A percentile compares a stretch with the other conserved stretches of the same genome.
Evolutionary conservation across 164 flowering plant species (phyloP).

Genomic region (Vitis amurensis): DNA sequence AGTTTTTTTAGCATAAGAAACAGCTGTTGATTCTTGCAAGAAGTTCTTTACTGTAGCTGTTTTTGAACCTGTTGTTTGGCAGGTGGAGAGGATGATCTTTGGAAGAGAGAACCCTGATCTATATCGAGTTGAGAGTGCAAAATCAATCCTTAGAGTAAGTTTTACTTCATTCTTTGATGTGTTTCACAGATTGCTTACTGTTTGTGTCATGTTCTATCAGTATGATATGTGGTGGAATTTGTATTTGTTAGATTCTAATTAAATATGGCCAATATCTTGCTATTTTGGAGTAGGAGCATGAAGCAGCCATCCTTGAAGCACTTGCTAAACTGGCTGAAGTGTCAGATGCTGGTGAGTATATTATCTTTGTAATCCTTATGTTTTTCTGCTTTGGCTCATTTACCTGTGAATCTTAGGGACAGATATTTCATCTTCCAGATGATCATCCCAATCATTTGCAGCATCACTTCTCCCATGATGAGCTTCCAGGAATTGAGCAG

Average conservation of each 20-base stretch:
- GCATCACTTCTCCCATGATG: background rate
- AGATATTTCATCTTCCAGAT: constrained; percentile 9
- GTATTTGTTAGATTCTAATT: too few species aligned
- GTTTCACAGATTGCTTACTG: background rate
- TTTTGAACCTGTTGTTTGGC: background rate
- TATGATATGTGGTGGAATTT: background rate
- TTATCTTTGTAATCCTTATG: constrained; percentile 1
- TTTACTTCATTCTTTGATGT: background rate
- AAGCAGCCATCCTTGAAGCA: constrained; percentile 27
- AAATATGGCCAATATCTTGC: too few species aligned
- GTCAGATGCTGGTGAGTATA: constrained; percentile 24
- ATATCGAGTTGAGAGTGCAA: constrained; percentile 22
- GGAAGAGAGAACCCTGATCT: constrained; percentile 8
- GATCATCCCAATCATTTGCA: constrained; percentile 6
- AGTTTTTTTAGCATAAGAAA: background rate
- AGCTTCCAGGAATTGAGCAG: background rate
- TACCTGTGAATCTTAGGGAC: background rate
- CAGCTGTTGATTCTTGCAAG: background rate
- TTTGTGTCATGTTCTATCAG: background rate
- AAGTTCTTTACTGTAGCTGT: background rate
- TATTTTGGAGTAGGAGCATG: constrained; percentile 30
- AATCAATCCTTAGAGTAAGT: constrained; percentile 19
- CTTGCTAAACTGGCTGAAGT: constrained; percentile 27
- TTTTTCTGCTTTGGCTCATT: background rate
- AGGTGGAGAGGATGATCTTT: constrained; percentile 24